Evolutionary conservation across 805 yeast genomes (phyloP), one percentile per base, ranked within the genome.

Genomic region (Saitoella complicata): DNA sequence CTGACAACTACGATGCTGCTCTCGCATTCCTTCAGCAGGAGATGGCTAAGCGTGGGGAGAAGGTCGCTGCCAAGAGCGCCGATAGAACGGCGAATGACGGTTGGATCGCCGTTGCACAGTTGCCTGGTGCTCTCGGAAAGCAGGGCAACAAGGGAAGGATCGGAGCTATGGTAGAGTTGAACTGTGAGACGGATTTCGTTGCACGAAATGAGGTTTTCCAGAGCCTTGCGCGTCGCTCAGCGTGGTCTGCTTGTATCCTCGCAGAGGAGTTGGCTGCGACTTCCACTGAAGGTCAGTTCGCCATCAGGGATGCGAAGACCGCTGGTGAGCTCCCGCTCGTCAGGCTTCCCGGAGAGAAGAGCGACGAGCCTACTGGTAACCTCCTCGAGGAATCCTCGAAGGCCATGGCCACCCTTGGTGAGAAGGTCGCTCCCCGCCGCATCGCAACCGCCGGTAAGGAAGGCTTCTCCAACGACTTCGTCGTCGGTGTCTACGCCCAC

Each of bases 1-100:
- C 21, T 50, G 76, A 32, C n/a, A 30, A 31, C 33, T 32, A 31
- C 31, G 40, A 12, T 12, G n/a, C 11, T 33, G 43, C 43, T 12
- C 32, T 21, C 30, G 21, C 34, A 7, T 12, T 41, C 11, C 31
- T 41, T 6, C 21, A 11, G n/a, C 11, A 33, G 12, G 34, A 41
- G 31, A 41, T 41, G 30, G 29, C 11, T 5, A 29, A 32, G 7
- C 43, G 43, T 11, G 43, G 38, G 5, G 39, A 34, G n/a, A 32
- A 33, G 13, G 9, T 41, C 7, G 38, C 38, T 7, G 39, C 32
- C 6, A 32, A 41, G 34, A 10, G 21, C 10, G 12, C 32, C 8
- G 38, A 33, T 4, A 21, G 43, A 7, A 7, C 11, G 31, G 38
- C 43, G 9, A 33, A 35, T 6, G 31, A 41, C 30, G 43, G 43